A percentile compares a stretch with the other conserved stretches of the same genome.
phyloP scores from a whole-genome alignment of 148 eudicot genomes.

The Vaccinium vitisidaea region DNA sequence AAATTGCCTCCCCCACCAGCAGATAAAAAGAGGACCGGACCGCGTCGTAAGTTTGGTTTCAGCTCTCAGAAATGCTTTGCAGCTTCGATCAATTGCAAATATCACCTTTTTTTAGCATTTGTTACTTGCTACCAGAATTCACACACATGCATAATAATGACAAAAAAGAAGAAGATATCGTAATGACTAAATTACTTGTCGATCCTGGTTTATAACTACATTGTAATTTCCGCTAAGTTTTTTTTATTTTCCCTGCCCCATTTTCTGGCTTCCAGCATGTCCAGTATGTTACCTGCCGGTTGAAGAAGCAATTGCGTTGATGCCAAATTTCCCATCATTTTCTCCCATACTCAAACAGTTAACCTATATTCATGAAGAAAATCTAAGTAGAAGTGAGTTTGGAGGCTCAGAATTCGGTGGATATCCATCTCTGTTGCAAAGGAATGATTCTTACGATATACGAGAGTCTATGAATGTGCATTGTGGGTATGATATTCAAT shows the following conservation, averaged over 20 bases:
- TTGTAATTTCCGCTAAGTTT: background rate
- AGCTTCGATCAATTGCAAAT: conserved; percentile 12
- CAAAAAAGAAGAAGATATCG: background rate
- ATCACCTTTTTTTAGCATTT: background rate
- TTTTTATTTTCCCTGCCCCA: background rate
- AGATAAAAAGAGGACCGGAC: conserved; percentile 86
- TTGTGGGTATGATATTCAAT: conserved; percentile 70
- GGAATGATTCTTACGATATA: conserved; percentile 79
- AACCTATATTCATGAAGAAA: conserved; percentile 72
- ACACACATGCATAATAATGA: background rate
- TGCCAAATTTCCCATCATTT: conserved; percentile 84
- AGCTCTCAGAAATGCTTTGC: background rate
- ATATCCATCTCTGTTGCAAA: conserved; percentile 83
- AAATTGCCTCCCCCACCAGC: conserved; percentile 93
- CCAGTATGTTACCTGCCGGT: conserved; percentile 94
- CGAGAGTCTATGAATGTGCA: conserved; percentile 90
- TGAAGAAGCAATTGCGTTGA: conserved; percentile 66
- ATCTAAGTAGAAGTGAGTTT: conserved; percentile 68
- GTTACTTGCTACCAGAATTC: background rate
- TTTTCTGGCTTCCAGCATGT: conserved; percentile 62
- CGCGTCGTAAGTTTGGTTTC: conserved; percentile 85
- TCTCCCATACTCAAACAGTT: conserved; percentile 70
- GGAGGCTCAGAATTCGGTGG: conserved; percentile 99
- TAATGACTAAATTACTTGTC: background rate
- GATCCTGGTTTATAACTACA: background rate